Evolutionary conservation across 108 stramenopile species (phyloP), one percentile per base, ranked within the genome.

Genomic region (Nannochloropsis gaditana): DNA sequence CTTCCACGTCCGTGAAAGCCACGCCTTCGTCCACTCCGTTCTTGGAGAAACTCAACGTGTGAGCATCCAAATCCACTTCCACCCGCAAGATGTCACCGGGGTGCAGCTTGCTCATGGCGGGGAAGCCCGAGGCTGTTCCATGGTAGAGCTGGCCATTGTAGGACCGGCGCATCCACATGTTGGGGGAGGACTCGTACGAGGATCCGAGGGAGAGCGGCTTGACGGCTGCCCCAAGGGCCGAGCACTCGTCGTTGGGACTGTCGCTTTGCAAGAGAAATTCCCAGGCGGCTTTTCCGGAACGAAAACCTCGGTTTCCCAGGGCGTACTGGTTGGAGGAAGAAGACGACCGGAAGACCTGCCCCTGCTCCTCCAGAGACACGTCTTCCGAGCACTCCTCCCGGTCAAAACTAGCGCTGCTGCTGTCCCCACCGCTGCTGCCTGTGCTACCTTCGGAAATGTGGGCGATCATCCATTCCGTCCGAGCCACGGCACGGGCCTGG

Each of bases 131-230:
- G 21, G 44, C 45, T 21, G 82, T 79, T 9, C 86, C 86, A n/a
- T 86, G 86, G 87, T 90, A 90, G 10, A 90, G 81, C 80, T 86
- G 86, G 5, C 89, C 89, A 81, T 90, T 90, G 84, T 85, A 87
- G 9, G 80, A 19, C 44, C 89, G 10, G 2, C 84, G 9, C 87
- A 87, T 79, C 87, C 87, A 90, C 80, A 90, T 82, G 80, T 87
- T 73, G 21, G 45, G 19, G 5, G 84, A 44, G n/a, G 84, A 44
- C 79, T 86, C 86, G 80, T 90, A 90, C 44, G 44, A 44, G 4
- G 83, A 42, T 41, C 21, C 21, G 15, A 8, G 2, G 11, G 80
- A 81, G 5, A 42, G 5, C 5, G 80, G 41, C 41, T 81, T 41
- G 21, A 21, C 80, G 21, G 80, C 80, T 0, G 80, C 80, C 5